Evolutionary conservation across 2,329 filamentous ascomycete species (phyloP).

Genomic region (Ophiostoma fasciatum): DNA sequence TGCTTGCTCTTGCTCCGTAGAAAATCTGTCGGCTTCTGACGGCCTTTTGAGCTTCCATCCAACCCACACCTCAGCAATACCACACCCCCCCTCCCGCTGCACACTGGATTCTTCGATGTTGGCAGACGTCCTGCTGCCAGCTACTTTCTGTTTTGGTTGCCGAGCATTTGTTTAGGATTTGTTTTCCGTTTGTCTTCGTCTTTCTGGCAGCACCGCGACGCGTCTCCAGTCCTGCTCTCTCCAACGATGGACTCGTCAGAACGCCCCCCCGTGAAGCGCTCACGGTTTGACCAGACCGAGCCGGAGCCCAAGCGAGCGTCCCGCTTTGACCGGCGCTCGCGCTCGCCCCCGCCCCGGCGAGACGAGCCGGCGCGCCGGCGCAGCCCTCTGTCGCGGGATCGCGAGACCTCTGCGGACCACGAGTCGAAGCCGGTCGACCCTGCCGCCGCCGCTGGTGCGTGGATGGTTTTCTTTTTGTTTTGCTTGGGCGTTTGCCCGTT

Average conservation of each 20-base stretch:
- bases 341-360: conserved; percentile 57
- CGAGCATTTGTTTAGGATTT: too few species aligned
- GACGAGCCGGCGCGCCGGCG: conserved; percentile 61
- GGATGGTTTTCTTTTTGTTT: background rate
- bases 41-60: too few species aligned
- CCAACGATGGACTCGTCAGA: conserved; percentile 60
- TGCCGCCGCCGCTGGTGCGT: conserved; percentile 61
- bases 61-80: too few species aligned
- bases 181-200: too few species aligned
- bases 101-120: too few species aligned
- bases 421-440: conserved; percentile 46
- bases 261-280: conserved; percentile 60
- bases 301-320: conserved; percentile 62
- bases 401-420: conserved; percentile 15
- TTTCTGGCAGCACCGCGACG: too few species aligned
- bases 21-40: too few species aligned
- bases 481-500: too few species aligned
- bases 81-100: too few species aligned
- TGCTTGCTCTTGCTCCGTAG: too few species aligned
- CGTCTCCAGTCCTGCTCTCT: background rate
- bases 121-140: too few species aligned
- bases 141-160: too few species aligned
- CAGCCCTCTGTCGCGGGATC: conserved; percentile 50
- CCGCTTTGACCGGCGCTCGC: conserved; percentile 83
- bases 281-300: conserved; percentile 87